Evolutionary conservation across 2,329 filamentous ascomycete species (phyloP).

Genomic region (Mariannaea elegans): DNA sequence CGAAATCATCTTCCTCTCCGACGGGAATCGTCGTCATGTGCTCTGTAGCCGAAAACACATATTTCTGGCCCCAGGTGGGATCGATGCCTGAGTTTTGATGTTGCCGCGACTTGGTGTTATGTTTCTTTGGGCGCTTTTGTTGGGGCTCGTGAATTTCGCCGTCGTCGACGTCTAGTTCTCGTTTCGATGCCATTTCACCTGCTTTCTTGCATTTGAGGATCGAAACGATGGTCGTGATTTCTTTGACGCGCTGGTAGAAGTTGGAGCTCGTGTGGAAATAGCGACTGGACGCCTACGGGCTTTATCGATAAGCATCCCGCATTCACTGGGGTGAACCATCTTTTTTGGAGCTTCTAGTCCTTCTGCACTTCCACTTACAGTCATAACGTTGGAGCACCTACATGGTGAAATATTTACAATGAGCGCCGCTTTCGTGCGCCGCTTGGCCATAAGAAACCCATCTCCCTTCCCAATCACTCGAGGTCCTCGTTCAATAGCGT

Average conservation of each 20-base stretch:
- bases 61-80: slow-evolving; percentile 75
- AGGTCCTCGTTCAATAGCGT: neutral
- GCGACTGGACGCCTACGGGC: slow-evolving; percentile 26
- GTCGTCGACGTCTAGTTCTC: slow-evolving; percentile 45
- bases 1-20: slow-evolving; percentile 71
- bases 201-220: neutral
- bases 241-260: neutral
- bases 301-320: slow-evolving; percentile 33
- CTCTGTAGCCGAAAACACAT: slow-evolving; percentile 73
- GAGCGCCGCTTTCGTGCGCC: slow-evolving; percentile 44
- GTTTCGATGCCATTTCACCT: slow-evolving; percentile 47
- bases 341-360: slow-evolving; percentile 19
- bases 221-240: neutral
- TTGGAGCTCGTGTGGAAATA: slow-evolving; percentile 18
- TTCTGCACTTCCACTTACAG: slow-evolving; percentile 16
- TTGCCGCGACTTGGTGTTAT: slow-evolving; percentile 47
- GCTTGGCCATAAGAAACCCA: slow-evolving; percentile 23
- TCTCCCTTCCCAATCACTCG: neutral
- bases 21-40: slow-evolving; percentile 54
- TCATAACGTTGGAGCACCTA: neutral
- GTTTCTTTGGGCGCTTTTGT: slow-evolving; percentile 40
- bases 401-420: slow-evolving; percentile 42
- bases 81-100: slow-evolving; percentile 61
- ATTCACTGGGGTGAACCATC: slow-evolving; percentile 12
- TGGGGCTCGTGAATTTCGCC: slow-evolving; percentile 39